Base-by-base conservation (phyloP, 2,329 filamentous ascomycete species). In the Aspergillus latus region DNA sequence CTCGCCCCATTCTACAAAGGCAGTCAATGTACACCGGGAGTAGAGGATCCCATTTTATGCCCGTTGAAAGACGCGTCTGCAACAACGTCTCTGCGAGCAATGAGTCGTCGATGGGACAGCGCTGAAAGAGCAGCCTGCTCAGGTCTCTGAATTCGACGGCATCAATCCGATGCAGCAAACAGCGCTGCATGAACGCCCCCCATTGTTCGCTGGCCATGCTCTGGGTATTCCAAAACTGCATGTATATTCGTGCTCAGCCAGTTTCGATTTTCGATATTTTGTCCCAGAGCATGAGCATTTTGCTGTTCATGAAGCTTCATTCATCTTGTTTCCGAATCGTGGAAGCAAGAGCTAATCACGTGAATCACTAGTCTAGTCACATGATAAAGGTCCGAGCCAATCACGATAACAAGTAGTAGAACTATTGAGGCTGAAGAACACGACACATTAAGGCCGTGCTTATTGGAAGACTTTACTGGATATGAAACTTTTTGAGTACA, bases 21-120 rank as follows among this genome's bases (percentile, higher is more conserved):
- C 67, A 66, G 55, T 76, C 73, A 36, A 74, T 66, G 62, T 76
- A 77, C 13, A 73, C 62, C 8, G 74, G 74, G 54, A 76, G 63
- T 34, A 76, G 59, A n/a, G 74, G 74, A 56, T 77, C 74, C 73
- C 74, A 76, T 43, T 69, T 65, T 51, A 74, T 62, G 36, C 62
- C 64, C 5, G 71, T 69, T 21, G 65, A 60, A 6, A 65, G 59
- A 37, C 69, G 71, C n/a, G 68, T 66, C 42, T 71, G 67, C 2
- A 76, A 60, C 37, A 77, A 59, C 5, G 69, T 58, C 55, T 74
- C 70, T 2, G 76, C 57, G 10, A 77, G 63, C 36, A 65, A 56
- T n/a, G 59, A 56, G 45, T 71, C 69, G 1, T 68, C 58, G 30
- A 76, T 60, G 0, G 72, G 70, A 29, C 58, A 64, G 37, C 69